Percentiles rank a stretch among this genome's conserved stretches.
These are phyloP conservation scores for Arthroderma sp. DNA, from an alignment of 2,329 filamentous ascomycete genomes.

Conservation along the genomic window DNA sequence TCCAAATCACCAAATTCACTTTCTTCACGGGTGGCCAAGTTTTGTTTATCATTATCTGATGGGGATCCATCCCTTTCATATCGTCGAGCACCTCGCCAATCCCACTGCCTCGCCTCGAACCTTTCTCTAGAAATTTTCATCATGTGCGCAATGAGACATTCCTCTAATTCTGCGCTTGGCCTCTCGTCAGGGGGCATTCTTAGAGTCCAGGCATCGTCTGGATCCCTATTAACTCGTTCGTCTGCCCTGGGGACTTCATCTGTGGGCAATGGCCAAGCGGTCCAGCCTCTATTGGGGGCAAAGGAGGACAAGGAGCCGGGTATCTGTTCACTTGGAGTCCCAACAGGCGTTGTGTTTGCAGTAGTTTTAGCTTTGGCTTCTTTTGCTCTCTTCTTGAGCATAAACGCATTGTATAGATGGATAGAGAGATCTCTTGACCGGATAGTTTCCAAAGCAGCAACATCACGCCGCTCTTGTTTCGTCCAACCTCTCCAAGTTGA, in stretches of 20 bases:
- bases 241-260: conserved; percentile 48
- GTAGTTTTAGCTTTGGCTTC: not conserved
- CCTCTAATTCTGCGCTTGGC: conserved; percentile 54
- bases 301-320: conserved; percentile 21
- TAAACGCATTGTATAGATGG: conserved; percentile 70
- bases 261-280: conserved; percentile 67
- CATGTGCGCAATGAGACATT: conserved; percentile 55
- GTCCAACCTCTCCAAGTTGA: conserved; percentile 79
- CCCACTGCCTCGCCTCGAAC: conserved; percentile 39
- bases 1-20: conserved; percentile 10
- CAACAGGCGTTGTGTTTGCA: not conserved
- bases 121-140: conserved; percentile 55
- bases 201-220: conserved; percentile 43
- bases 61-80: not conserved
- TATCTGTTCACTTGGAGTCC: conserved; percentile 6
- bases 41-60: conserved; percentile 12
- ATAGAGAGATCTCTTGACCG: conserved; percentile 55
- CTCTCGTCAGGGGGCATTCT: conserved; percentile 34
- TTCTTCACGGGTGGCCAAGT: conserved; percentile 9
- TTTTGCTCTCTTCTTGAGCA: conserved; percentile 45
- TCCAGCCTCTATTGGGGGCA: conserved; percentile 52
- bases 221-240: conserved; percentile 40
- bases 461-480: conserved; percentile 62
- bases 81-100: conserved; percentile 6
- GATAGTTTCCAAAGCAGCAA: conserved; percentile 50